A percentile compares a stretch with the other conserved stretches of the same genome.
These are phyloP conservation scores for Metschnikowia reukaufii DNA, from an alignment of 805 yeast species.

Conservation along the genomic window DNA sequence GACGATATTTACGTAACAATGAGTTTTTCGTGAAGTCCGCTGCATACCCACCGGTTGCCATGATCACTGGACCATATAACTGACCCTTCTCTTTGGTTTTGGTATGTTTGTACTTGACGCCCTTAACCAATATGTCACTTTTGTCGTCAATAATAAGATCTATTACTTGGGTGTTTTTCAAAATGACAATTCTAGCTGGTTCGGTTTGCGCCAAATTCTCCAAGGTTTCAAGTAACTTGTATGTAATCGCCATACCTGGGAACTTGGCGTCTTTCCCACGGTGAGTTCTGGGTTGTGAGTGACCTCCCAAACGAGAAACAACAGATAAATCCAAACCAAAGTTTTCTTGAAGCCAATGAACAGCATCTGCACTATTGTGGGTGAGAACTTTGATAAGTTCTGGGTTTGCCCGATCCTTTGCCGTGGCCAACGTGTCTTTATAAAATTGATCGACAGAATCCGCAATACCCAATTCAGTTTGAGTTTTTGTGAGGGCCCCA, in stretches of 20 bases:
- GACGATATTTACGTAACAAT: conserved; percentile 54
- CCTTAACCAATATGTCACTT: conserved; percentile 14
- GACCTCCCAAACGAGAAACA: conserved; percentile 81
- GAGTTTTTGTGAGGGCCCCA: conserved; percentile 71
- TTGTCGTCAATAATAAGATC: conserved; percentile 39
- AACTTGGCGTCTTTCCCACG: conserved; percentile 67
- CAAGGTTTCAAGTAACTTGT: conserved; percentile 29
- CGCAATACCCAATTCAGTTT: conserved; percentile 44
- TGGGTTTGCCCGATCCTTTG: conserved; percentile 59
- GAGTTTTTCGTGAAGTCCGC: conserved; percentile 59
- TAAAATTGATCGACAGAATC: conserved; percentile 63
- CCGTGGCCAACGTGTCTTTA: conserved; percentile 66
- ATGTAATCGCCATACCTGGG: conserved; percentile 67
- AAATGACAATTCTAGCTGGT: conserved; percentile 38
- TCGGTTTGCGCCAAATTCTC: conserved; percentile 25
- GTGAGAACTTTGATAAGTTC: conserved; percentile 59
- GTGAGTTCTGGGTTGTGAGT: conserved; percentile 77
- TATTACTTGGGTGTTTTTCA: conserved; percentile 32
- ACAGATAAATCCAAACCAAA: conserved; percentile 63
- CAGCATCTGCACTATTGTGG: conserved; percentile 61
- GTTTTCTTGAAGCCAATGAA: conserved; percentile 68
- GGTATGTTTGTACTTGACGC: conserved; percentile 32
- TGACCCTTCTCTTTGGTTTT: conserved; percentile 31
- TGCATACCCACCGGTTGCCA: conserved; percentile 68
- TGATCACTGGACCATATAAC: conserved; percentile 55